Percentiles rank a stretch among this genome's conserved stretches.
Evolutionary conservation across 140 eudicot genomes (phyloP).

Genomic region (Oenanthe javanica): DNA sequence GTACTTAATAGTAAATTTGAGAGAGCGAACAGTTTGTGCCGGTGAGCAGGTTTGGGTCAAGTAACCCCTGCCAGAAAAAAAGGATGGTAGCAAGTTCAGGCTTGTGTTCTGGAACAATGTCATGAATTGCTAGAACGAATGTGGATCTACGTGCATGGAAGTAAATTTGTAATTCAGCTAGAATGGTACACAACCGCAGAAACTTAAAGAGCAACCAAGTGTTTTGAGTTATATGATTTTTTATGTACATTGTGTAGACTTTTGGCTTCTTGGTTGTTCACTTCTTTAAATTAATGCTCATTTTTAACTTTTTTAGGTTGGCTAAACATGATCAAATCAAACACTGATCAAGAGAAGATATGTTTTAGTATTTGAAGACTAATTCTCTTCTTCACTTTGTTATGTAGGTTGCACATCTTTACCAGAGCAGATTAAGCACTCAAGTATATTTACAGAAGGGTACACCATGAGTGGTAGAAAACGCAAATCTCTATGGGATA

Average conservation of each 20-base stretch:
- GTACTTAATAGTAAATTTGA: background rate
- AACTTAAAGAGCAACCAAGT: no score
- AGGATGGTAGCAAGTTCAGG: background rate
- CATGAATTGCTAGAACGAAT: background rate
- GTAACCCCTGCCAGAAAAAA: background rate
- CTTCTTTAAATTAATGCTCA: background rate
- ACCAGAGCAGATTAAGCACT: slow-evolving; percentile 19
- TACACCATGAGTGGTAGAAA: slow-evolving; percentile 62
- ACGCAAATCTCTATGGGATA: slow-evolving; percentile 52
- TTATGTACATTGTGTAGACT: background rate
- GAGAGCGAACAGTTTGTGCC: background rate
- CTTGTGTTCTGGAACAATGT: background rate
- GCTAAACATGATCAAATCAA: background rate
- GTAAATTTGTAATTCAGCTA: background rate
- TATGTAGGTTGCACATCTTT: slow-evolving; percentile 30
- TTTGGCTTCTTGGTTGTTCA: slow-evolving; percentile 8
- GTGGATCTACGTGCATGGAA: background rate
- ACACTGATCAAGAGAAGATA: background rate
- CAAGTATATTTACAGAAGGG: slow-evolving; percentile 16
- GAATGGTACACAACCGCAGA: background rate
- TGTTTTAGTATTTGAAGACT: no score
- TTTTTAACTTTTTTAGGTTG: background rate
- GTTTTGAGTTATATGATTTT: background rate
- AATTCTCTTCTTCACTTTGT: slow-evolving; percentile 13
- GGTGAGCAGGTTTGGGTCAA: background rate